These are phyloP conservation scores for Plasmodium gaboni DNA, from an alignment of 169 alveolate genomes.

Conservation along the genomic window DNA sequence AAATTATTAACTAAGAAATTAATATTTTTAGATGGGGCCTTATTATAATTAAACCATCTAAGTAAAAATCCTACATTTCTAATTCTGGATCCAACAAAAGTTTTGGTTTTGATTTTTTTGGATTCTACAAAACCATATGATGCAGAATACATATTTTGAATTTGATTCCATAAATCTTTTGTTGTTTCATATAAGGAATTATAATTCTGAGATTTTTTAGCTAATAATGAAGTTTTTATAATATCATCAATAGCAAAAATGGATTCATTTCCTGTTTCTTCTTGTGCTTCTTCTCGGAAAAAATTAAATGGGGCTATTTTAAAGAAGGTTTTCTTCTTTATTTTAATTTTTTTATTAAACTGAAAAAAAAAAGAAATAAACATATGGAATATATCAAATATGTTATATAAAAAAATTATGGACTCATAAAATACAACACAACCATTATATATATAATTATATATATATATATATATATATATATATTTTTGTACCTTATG, in stretches of 20 bases:
- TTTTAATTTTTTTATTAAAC: constrained; percentile 2
- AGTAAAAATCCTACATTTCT: constrained; percentile 56
- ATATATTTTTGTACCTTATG: constrained; percentile 9
- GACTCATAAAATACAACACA: too few relatives aligned
- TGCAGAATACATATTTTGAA: constrained; percentile 42
- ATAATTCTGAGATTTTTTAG: constrained; percentile 24
- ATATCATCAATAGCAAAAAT: constrained; percentile 65
- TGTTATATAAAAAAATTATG: too few relatives aligned
- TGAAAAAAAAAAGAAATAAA: constrained; percentile 2
- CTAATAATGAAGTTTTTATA: constrained; percentile 23
- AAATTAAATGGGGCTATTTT: constrained; percentile 55
- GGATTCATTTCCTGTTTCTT: constrained; percentile 23
- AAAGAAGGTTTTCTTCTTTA: background rate
- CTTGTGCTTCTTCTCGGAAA: constrained; percentile 58
- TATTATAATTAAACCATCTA: constrained; percentile 39
- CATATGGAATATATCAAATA: background rate
- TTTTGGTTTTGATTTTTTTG: constrained; percentile 16
- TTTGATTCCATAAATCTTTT: constrained; percentile 29
- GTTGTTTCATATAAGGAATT: constrained; percentile 30
- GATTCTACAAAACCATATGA: constrained; percentile 46
- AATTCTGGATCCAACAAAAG: constrained; percentile 17
- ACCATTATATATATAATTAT: background rate
- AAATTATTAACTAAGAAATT: constrained; percentile 39
- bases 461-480: background rate
- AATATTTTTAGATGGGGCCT: background rate